Conservation (phyloP, 306 rosid genomes). For the Cicer chorassanicum region DNA sequence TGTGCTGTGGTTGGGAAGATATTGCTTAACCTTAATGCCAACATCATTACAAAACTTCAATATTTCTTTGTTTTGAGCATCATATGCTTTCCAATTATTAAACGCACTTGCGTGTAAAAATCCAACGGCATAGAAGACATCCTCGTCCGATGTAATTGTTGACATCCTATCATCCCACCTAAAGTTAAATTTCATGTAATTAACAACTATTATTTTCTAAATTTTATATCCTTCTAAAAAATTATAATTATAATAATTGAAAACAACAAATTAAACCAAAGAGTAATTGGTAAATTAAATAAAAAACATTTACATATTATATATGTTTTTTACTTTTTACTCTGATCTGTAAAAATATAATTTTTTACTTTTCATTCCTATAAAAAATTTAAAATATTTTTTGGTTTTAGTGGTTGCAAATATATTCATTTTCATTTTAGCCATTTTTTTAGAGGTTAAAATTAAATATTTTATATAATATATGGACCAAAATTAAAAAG, state of each 20-base stretch:
- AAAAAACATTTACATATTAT: too few species aligned
- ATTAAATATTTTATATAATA: too few species aligned
- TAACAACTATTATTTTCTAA: neutral
- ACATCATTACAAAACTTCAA: conserved; percentile 59
- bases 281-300: too few species aligned
- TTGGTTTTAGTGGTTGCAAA: too few species aligned
- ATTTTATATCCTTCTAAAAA: neutral
- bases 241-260: neutral
- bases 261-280: neutral
- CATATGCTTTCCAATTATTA: conserved; percentile 69
- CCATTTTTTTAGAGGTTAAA: too few species aligned
- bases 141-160: conserved; percentile 71
- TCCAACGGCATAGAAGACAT: conserved; percentile 80
- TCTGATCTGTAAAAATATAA: too few species aligned
- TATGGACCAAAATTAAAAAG: too few species aligned
- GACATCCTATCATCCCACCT: conserved; percentile 90
- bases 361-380: too few species aligned
- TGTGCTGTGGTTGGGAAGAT: conserved; percentile 66
- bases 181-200: conserved; percentile 22
- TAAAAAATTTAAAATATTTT: too few species aligned
- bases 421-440: too few species aligned
- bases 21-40: conserved; percentile 70
- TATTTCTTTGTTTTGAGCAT: conserved; percentile 69
- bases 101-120: conserved; percentile 79
- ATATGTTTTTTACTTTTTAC: too few species aligned